Base-by-base conservation (phyloP, 345 rosid genomes). In the Clausena lansium region DNA sequence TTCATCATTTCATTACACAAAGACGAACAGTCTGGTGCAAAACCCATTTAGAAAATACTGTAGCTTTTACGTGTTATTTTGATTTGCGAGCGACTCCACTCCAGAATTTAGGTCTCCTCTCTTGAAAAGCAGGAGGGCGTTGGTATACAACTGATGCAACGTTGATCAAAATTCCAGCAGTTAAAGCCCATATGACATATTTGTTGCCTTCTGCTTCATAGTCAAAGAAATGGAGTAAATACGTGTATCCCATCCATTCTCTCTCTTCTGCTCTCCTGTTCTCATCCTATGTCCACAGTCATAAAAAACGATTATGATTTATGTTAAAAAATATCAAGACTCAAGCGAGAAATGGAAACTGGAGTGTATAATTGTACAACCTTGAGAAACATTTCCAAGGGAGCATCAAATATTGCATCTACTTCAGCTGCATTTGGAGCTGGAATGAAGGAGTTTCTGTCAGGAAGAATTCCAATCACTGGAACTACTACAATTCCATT, bases 341-440 rank as follows among this genome's bases (percentile, higher is more conserved):
- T 1, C 9, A 73, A 70, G 4, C 59, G 75, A 25, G 67, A 62
- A 63, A 45, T 27, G 19, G 39, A 61, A 45, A 39, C 33, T 9
- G 10, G 60, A 45, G 28, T 19, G 55, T 19, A 55, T 17, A 72
- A 52, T 7, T 5, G n/a, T 52, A 52, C 57, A 52, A 88, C 94
- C 95, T 90, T 87, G 35, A 93, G 87, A 81, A 93, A 93, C 95
- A 93, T 93, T 70, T 90, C 93, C 24, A 91, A 78, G 0, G 96
- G 93, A 33, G 78, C 90, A 81, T 93, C 91, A 24, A 91, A 90
- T 71, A 93, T 83, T 6, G 84, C 87, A 84, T 93, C 90, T 6
- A 90, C 93, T 85, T 91, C 93, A 39, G 79, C 80, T 67, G 89
- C 78, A 83, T 80, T 84, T 15, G 65, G 87, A 28, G 67, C 25